Evolutionary conservation across 2,329 filamentous ascomycete genomes (phyloP).

Genomic region (Acrodontium crateriforme): DNA sequence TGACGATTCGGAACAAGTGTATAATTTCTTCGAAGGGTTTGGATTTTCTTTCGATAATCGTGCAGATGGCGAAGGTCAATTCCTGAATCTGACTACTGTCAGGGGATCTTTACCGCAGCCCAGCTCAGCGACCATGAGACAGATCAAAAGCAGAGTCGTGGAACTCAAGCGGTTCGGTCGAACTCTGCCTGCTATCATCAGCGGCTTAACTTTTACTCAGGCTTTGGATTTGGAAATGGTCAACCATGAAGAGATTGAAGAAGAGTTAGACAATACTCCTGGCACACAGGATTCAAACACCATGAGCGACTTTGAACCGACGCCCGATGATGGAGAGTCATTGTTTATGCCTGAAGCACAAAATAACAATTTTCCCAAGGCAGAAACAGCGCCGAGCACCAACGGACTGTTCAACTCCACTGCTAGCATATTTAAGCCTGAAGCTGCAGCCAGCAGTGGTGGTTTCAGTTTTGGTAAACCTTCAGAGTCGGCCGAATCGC

Average conservation of each 20-base stretch:
- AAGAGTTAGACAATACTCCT: too few species aligned
- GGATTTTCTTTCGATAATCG: slow-evolving; percentile 36
- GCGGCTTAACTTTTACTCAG: slow-evolving; percentile 40
- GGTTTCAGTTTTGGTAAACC: slow-evolving; percentile 7
- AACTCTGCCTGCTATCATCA: slow-evolving; percentile 42
- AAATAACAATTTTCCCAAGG: slow-evolving; percentile 1
- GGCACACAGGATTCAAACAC: too few species aligned
- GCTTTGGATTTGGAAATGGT: slow-evolving; percentile 38
- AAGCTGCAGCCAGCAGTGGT: not conserved
- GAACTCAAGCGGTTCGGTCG: slow-evolving; percentile 45
- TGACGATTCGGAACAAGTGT: slow-evolving; percentile 40
- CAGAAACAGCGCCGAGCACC: slow-evolving; percentile 1
- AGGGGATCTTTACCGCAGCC: slow-evolving; percentile 18
- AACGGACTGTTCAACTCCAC: too few species aligned
- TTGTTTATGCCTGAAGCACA: slow-evolving; percentile 28
- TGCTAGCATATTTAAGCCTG: too few species aligned
- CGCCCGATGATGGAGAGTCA: slow-evolving; percentile 20
- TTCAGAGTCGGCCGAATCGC: not conserved
- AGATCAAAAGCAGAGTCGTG: slow-evolving; percentile 32
- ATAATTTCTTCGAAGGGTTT: slow-evolving; percentile 40
- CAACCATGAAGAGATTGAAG: slow-evolving; percentile 26
- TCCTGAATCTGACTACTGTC: slow-evolving; percentile 40
- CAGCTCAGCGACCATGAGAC: slow-evolving; percentile 25
- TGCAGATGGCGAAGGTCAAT: slow-evolving; percentile 26
- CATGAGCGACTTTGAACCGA: too few species aligned